Base-by-base conservation (phyloP, 73 alveolate genomes). In the Blepharisma stoltei region DNA sequence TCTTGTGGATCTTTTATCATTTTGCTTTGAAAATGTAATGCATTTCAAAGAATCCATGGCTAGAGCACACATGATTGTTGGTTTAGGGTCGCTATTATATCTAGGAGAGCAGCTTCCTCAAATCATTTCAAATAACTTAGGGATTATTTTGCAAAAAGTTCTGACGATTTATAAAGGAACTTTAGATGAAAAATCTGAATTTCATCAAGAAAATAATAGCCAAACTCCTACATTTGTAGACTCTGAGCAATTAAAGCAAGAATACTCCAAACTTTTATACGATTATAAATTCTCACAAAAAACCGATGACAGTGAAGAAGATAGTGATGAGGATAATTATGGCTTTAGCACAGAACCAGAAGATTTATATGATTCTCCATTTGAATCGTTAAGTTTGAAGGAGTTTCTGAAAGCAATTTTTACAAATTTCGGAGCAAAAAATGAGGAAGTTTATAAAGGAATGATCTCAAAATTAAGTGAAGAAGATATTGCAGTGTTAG, bases 291-390 rank as follows among this genome's bases (percentile, higher is more conserved):
- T 32, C 41, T 32, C 41, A 32, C 41, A 32, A 3, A 32, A 32
- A 32, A 32, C 41, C 3, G 83, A 81, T 32, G 82, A 86, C 50
- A 76, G 48, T 38, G 48, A 65, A 0, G 87, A 82, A 69, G 89
- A 82, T 49, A 82, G 76, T 32, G 81, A 80, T 20, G 53, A 25
- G 6, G 47, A 9, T 54, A 71, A 78, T 18, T 70, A 43, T 11
- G 77, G 49, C 8, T 53, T 53, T 55, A 32, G 41, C 41, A 32
- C 41, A 32, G 41, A 32, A 3, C 41, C 41, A 52, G 66, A 52
- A 52, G 66, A 52, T 52, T 52, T 52, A 52, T 52, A 52, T 52
- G 66, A 52, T 4, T 52, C 66, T 14, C 66, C 66, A 14, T 52
- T 52, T 52, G 66, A 52, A 52, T 11, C 23, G n/a, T 20, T 52